Percentiles rank a stretch among this genome's conserved stretches.
Evolutionary conservation across 2,329 filamentous ascomycete genomes (phyloP).

Genomic region (Xylaria hypoxylon): DNA sequence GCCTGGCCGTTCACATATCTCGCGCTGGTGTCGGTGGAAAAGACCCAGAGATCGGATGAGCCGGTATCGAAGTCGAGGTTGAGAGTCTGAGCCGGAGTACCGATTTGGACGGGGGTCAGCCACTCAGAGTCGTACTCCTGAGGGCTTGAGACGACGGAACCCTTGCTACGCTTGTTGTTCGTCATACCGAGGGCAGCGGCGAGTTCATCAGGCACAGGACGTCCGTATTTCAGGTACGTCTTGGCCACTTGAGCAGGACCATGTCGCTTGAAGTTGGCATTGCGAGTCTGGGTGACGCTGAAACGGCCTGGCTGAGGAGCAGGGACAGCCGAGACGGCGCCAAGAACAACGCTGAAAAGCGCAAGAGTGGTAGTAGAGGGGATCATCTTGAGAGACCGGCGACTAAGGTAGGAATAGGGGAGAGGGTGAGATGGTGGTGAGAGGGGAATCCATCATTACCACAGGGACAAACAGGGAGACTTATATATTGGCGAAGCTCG

Average conservation of each 20-base stretch:
- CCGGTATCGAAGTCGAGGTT: constrained; percentile 48
- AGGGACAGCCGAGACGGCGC: constrained; percentile 38
- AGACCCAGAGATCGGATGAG: constrained; percentile 49
- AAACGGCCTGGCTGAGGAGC: constrained; percentile 36
- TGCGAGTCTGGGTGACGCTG: constrained; percentile 39
- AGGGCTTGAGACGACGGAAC: constrained; percentile 32
- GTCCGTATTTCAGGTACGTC: constrained; percentile 43
- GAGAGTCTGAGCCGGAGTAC: constrained; percentile 44
- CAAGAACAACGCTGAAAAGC: constrained; percentile 36
- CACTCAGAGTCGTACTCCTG: constrained; percentile 41
- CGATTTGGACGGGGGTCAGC: constrained; percentile 45
- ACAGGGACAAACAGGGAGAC: constrained; percentile 14
- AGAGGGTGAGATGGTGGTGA: constrained; percentile 20
- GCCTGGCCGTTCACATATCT: constrained; percentile 40
- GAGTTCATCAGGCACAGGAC: constrained; percentile 36
- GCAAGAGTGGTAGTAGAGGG: constrained; percentile 32
- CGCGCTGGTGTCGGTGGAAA: constrained; percentile 38
- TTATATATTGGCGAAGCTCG: constrained; percentile 28
- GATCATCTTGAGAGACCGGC: constrained; percentile 35
- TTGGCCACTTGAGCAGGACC: constrained; percentile 41
- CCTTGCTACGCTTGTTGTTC: constrained; percentile 34
- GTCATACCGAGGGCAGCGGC: constrained; percentile 30
- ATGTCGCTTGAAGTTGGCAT: constrained; percentile 38
- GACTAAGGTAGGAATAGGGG: constrained; percentile 7
- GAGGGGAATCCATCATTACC: constrained; percentile 10